Evolutionary conservation across 805 yeast species (phyloP).

Genomic region (Teunomyces atbi): DNA sequence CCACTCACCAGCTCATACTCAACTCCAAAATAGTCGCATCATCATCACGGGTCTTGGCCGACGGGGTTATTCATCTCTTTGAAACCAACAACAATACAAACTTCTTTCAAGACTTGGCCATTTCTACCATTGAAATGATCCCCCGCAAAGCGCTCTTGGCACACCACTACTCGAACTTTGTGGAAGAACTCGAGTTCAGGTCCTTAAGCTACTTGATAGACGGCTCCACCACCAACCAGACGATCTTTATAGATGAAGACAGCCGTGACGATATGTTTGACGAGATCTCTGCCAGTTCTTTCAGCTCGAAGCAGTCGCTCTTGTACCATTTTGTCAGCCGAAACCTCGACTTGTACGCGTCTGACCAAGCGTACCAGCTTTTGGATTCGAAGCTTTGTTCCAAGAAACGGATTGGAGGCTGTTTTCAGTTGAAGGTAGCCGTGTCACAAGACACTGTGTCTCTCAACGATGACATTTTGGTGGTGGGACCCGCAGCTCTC

Average conservation of each 20-base stretch:
- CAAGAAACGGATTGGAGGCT: slow-evolving; percentile 57
- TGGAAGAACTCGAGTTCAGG: slow-evolving; percentile 66
- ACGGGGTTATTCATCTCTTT: slow-evolving; percentile 37
- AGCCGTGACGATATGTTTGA: slow-evolving; percentile 32
- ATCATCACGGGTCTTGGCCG: slow-evolving; percentile 20
- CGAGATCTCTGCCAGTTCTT: slow-evolving; percentile 19
- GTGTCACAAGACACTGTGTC: slow-evolving; percentile 18
- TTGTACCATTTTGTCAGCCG: slow-evolving; percentile 66
- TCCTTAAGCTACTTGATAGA: slow-evolving; percentile 56
- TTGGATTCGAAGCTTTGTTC: slow-evolving; percentile 56
- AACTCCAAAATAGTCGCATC: slow-evolving; percentile 18
- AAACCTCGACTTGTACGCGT: slow-evolving; percentile 28
- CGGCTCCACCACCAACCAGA: slow-evolving; percentile 49
- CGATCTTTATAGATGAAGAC: slow-evolving; percentile 54
- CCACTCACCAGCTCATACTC: slow-evolving; percentile 12
- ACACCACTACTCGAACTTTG: slow-evolving; percentile 56
- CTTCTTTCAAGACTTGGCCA: slow-evolving; percentile 21
- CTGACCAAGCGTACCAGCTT: slow-evolving; percentile 27
- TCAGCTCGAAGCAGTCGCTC: slow-evolving; percentile 34
- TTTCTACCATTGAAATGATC: slow-evolving; percentile 23
- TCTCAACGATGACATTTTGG: slow-evolving; percentile 58
- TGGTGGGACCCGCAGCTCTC: slow-evolving; percentile 36
- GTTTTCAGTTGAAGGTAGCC: slow-evolving; percentile 43
- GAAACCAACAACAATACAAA: slow-evolving; percentile 10
- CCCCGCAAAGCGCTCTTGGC: slow-evolving; percentile 39